Base-by-base conservation (phyloP, 352 stramenopile species). In the Pythium phragmitis region DNA sequence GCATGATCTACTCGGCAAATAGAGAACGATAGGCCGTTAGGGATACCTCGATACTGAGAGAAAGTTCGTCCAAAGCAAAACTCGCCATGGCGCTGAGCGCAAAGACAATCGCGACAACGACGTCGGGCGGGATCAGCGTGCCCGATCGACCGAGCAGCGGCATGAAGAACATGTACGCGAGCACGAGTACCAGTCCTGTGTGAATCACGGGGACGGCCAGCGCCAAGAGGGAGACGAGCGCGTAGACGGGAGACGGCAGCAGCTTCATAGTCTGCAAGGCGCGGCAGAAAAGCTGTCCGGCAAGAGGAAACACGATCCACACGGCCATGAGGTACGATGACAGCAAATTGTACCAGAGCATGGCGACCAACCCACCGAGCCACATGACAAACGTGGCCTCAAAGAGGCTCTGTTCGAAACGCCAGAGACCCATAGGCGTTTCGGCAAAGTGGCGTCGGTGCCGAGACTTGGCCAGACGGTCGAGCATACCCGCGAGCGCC, bases 121-220 rank as follows among this genome's bases (percentile, higher is more conserved):
- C 21, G 41, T 92, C 84, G 8, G 80, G 78, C 26, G 81, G 82
- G 13, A 87, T 21, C 19, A 81, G 60, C 17, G 82, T 74, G 8
- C 84, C 84, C 19, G 69, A 79, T 59, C 84, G 79, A 2, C 84
- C 84, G 36, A 92, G 74, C 26, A 92, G 70, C 28, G 84, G 84
- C 23, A 92, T 79, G 59, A 91, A 90, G 61, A 92, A 90, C 68
- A 80, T 81, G 57, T 89, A 70, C 36, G 76, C 78, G n/a, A 90
- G 73, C 28, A 79, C 70, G 43, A 87, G 76, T 21, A 73, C 76
- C 51, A 74, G 78, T 49, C 79, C 76, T 3, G 67, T 87, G 69
- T 90, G 80, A 19, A 91, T 57, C 42, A 90, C 75, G 8, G 84
- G 81, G 30, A 91, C 67, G 13, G 77, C 72, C 14, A 85, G 68